Evolutionary conservation across 2,329 filamentous ascomycete species (phyloP).

Genomic region (Anthostomella pinea): DNA sequence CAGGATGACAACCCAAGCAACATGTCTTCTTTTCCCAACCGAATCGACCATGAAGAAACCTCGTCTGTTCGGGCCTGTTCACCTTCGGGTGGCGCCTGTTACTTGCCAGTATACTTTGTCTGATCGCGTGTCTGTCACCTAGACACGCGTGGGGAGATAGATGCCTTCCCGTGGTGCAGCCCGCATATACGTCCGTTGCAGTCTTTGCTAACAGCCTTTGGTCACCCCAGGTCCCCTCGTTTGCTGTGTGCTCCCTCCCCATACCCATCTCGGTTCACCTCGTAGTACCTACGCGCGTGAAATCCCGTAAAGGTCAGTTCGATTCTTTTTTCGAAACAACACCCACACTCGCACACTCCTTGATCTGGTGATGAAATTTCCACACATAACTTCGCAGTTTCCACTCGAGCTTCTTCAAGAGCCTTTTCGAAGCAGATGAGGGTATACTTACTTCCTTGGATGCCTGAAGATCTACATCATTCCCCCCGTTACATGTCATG

Average conservation of each 20-base stretch:
- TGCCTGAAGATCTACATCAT: conserved; percentile 55
- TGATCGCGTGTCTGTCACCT: conserved; percentile 55
- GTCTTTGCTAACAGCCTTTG: too few relatives aligned
- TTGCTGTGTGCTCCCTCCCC: too few relatives aligned
- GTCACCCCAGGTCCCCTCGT: too few relatives aligned
- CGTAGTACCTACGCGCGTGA: too few relatives aligned
- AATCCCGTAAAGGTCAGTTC: background rate
- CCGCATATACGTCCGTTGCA: too few relatives aligned
- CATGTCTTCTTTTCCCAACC: conserved; percentile 82
- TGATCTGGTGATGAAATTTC: conserved; percentile 62
- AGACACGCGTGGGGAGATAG: too few relatives aligned
- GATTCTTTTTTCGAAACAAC: background rate
- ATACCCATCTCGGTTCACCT: too few relatives aligned
- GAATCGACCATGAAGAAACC: conserved; percentile 83
- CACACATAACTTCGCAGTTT: conserved; percentile 85
- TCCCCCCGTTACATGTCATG: conserved; percentile 12
- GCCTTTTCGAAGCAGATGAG: conserved; percentile 69
- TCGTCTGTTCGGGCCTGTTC: conserved; percentile 62
- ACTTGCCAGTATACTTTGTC: conserved; percentile 89
- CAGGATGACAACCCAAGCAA: conserved; percentile 71
- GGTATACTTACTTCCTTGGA: conserved; percentile 68
- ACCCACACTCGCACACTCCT: background rate
- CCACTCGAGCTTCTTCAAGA: conserved; percentile 69
- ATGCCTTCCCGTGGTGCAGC: too few relatives aligned
- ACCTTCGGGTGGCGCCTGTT: conserved; percentile 62